A percentile compares a stretch with the other conserved stretches of the same genome.
Conservation (phyloP, 495 filamentous ascomycete species). For the Penicillium ucsense region DNA sequence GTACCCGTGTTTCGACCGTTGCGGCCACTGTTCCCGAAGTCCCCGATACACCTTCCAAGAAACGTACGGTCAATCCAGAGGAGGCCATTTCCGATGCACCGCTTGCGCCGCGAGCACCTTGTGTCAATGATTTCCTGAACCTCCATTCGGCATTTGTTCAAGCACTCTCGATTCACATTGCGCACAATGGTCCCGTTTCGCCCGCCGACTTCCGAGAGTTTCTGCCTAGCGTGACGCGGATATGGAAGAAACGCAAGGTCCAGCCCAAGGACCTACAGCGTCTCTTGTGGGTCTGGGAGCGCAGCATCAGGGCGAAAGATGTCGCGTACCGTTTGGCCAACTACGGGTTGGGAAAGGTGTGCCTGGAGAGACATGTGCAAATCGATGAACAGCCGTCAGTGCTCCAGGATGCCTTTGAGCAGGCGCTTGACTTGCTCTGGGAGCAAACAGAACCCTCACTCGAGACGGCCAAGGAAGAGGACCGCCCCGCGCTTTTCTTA, state of each 20-base stretch:
- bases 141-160: conserved; percentile 32
- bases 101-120: conserved; percentile 18
- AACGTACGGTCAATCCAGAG: conserved; percentile 17
- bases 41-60: conserved; percentile 24
- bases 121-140: conserved; percentile 25
- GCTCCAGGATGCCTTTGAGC: conserved; percentile 30
- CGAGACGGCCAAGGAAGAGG: conserved; percentile 16
- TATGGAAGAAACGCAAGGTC: conserved; percentile 43
- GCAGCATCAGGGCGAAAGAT: conserved; percentile 12
- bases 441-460: conserved; percentile 23
- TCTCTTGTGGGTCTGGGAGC: conserved; percentile 32
- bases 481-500: conserved; percentile 15
- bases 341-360: conserved; percentile 35
- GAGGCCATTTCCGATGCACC: conserved; percentile 8
- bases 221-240: conserved; percentile 26
- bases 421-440: conserved; percentile 30
- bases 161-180: conserved; percentile 30
- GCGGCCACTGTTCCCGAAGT: conserved; percentile 3
- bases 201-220: conserved; percentile 35
- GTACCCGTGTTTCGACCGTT: conserved; percentile 5
- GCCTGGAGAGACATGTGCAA: conserved; percentile 16
- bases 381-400: conserved; percentile 17
- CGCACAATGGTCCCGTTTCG: conserved; percentile 28
- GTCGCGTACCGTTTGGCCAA: conserved; percentile 30
- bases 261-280: conserved; percentile 34